Percentiles rank a stretch among this genome's conserved stretches.
phyloP scores from a whole-genome alignment of 768 basidiomycete genomes.

The Hortiboletus flavorubellus region DNA sequence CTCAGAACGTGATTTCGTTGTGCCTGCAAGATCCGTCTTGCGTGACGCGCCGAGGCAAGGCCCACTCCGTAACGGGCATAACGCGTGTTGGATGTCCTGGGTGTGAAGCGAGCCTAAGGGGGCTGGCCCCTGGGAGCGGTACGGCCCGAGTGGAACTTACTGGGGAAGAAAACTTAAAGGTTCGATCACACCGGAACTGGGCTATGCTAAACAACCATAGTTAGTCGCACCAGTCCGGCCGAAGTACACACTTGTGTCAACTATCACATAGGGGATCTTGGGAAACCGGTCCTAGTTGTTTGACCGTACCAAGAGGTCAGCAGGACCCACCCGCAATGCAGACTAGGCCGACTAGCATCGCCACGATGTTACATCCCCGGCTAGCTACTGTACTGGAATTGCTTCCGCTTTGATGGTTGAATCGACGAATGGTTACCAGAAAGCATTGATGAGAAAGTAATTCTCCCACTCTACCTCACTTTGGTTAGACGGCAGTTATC shows the following conservation, averaged over 20 bases:
- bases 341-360: constrained; percentile 14
- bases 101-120: constrained; percentile 6
- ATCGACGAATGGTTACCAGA: constrained; percentile 15
- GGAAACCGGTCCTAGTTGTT: constrained; percentile 21
- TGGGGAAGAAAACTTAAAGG: constrained; percentile 15
- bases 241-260: constrained; percentile 5
- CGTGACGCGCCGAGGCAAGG: neutral
- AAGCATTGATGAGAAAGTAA: constrained; percentile 18
- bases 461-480: constrained; percentile 23
- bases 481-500: constrained; percentile 30
- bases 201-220: constrained; percentile 27
- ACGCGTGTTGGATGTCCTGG: constrained; percentile 7
- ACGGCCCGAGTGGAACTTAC: constrained; percentile 10
- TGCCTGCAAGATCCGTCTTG: constrained; percentile 19
- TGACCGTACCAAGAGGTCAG: constrained; percentile 12
- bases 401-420: constrained; percentile 19
- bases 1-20: neutral
- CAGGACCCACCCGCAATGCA: constrained; percentile 8
- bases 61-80: neutral
- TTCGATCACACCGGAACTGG: constrained; percentile 32
- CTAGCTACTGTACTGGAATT: constrained; percentile 14
- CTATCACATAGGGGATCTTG: constrained; percentile 2
- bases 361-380: constrained; percentile 18
- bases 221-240: constrained; percentile 11
- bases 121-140: neutral